phyloP scores from a whole-genome alignment of 78 protist species.

The Pelomyxa schiedti region DNA sequence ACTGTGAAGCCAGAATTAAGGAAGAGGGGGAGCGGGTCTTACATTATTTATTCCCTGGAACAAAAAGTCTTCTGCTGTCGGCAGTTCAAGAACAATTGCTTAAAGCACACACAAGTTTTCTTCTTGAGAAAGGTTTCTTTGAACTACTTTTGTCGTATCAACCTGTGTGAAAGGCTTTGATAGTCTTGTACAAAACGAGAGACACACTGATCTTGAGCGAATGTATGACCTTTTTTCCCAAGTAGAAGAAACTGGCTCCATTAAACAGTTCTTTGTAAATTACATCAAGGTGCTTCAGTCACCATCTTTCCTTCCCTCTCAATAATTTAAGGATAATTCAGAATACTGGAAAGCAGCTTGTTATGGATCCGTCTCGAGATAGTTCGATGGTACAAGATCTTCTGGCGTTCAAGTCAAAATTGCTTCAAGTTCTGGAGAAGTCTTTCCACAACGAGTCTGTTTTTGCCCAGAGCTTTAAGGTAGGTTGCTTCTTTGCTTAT shows the following conservation, averaged over 20 bases:
- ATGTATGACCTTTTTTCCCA: constrained; percentile 7
- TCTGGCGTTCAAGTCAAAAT: constrained; percentile 26
- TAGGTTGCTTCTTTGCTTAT: not conserved
- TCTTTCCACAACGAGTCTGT: constrained; percentile 34
- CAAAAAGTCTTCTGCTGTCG: constrained; percentile 17
- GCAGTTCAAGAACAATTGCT: constrained; percentile 37
- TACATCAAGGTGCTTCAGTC: too few species aligned
- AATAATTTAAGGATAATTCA: too few species aligned
- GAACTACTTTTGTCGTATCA: not conserved
- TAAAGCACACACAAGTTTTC: constrained; percentile 17
- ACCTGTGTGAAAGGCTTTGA: constrained; percentile 27
- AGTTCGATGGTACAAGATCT: constrained; percentile 54
- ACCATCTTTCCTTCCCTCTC: too few species aligned
- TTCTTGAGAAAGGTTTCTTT: constrained; percentile 25
- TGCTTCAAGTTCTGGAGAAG: constrained; percentile 16
- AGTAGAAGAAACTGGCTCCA: constrained; percentile 8
- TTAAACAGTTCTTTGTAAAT: constrained; percentile 6
- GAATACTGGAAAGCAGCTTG: constrained; percentile 41
- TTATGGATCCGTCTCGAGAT: constrained; percentile 37
- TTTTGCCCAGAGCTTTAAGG: constrained; percentile 33
- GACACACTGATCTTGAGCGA: constrained; percentile 25
- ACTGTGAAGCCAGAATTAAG: constrained; percentile 42
- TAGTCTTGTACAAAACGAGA: not conserved
- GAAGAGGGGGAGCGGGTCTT: constrained; percentile 51
- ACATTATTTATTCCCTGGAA: constrained; percentile 26